Conservation (phyloP, 1,284 basidiomycete species). For the Cutaneotrichosporon cutaneum region DNA sequence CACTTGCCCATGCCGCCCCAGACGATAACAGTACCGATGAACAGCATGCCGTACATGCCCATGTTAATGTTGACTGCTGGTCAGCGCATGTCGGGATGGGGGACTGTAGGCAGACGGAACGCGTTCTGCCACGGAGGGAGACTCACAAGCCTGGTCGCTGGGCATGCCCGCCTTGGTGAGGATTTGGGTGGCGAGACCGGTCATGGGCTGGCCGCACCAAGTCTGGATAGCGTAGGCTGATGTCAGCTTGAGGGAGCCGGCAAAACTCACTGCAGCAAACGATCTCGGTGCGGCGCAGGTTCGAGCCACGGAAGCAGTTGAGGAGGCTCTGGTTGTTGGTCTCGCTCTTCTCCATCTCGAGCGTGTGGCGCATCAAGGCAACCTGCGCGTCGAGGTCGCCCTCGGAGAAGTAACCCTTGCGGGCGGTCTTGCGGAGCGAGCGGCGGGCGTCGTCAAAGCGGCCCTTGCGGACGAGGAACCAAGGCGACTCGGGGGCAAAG, state of each 20-base stretch:
- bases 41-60: slow-evolving; percentile 37
- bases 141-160: slow-evolving; percentile 25
- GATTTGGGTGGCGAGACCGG: slow-evolving; percentile 20
- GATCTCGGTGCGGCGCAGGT: slow-evolving; percentile 55
- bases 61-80: slow-evolving; percentile 15
- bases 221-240: slow-evolving; percentile 10
- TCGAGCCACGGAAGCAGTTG: slow-evolving; percentile 53
- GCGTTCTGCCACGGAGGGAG: too few species aligned
- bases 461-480: slow-evolving; percentile 30
- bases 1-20: slow-evolving; percentile 39
- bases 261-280: slow-evolving; percentile 12
- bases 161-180: slow-evolving; percentile 41
- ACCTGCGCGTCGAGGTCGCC: slow-evolving; percentile 45
- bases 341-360: slow-evolving; percentile 29
- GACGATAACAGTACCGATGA: slow-evolving; percentile 38
- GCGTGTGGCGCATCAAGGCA: slow-evolving; percentile 39
- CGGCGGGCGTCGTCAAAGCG: slow-evolving; percentile 49
- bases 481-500: slow-evolving; percentile 28
- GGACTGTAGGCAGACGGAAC: too few species aligned
- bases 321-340: slow-evolving; percentile 49
- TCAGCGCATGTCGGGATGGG: neutral
- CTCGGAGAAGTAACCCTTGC: slow-evolving; percentile 29
- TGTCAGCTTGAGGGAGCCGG: too few species aligned
- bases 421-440: slow-evolving; percentile 41
- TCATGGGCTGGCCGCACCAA: slow-evolving; percentile 14